Conservation (phyloP, 768 basidiomycete genomes). For the Lepiota venenata region DNA sequence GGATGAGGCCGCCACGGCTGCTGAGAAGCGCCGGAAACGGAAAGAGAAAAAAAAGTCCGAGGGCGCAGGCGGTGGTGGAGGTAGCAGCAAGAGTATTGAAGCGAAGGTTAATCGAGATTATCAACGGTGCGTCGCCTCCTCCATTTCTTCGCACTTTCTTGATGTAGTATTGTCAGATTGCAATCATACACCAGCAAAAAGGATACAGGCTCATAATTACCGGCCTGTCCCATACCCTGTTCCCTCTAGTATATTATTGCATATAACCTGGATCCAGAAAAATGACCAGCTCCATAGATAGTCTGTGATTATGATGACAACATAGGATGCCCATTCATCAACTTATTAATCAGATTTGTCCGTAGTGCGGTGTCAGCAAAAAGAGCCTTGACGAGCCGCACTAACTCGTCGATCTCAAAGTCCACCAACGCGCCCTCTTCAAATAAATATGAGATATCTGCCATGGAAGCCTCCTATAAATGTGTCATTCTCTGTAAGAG, state of each 20-base stretch:
- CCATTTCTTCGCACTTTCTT: not conserved
- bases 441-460: constrained; percentile 89
- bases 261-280: no score
- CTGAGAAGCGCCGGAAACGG: constrained; percentile 65
- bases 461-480: constrained; percentile 85
- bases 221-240: not conserved
- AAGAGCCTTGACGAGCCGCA: constrained; percentile 75
- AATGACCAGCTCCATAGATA: no score
- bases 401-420: constrained; percentile 82
- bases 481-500: not conserved
- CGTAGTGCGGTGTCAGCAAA: constrained; percentile 87
- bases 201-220: constrained; percentile 13
- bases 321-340: constrained; percentile 57
- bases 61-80: constrained; percentile 25
- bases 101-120: constrained; percentile 55
- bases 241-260: no score
- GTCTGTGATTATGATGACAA: constrained; percentile 9
- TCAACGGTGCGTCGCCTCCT: constrained; percentile 39
- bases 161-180: constrained; percentile 22
- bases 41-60: constrained; percentile 69
- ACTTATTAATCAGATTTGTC: constrained; percentile 75
- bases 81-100: constrained; percentile 36
- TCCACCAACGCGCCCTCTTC: constrained; percentile 89
- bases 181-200: constrained; percentile 44
- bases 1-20: constrained; percentile 63